Evolutionary conservation across 1,284 basidiomycete species (phyloP).

Genomic region (Volvariella volvacea): DNA sequence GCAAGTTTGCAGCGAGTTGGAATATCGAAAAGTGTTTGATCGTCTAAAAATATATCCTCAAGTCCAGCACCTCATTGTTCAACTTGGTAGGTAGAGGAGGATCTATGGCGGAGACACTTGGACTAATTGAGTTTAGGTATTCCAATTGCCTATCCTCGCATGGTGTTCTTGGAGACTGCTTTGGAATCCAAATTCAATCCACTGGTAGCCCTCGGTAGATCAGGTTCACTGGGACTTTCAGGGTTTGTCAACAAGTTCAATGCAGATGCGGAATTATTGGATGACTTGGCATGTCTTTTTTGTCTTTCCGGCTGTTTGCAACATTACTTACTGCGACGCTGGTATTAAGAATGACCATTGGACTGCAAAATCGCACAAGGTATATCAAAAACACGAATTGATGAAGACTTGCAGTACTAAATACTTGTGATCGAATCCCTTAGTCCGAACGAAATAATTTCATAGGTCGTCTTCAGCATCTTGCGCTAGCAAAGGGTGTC

Average conservation of each 20-base stretch:
- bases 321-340: background rate
- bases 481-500: constrained; percentile 54
- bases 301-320: background rate
- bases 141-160: constrained; percentile 85
- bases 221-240: constrained; percentile 57
- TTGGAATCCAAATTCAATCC: constrained; percentile 82
- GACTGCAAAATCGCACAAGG: constrained; percentile 80
- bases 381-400: too few relatives aligned
- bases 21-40: constrained; percentile 75
- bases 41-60: constrained; percentile 50
- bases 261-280: constrained; percentile 83
- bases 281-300: constrained; percentile 65
- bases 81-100: constrained; percentile 47
- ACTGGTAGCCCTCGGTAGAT: constrained; percentile 62
- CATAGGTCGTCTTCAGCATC: constrained; percentile 70
- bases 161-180: constrained; percentile 82
- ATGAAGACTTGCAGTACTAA: too few relatives aligned
- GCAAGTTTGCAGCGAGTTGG: constrained; percentile 65
- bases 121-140: constrained; percentile 37
- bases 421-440: too few relatives aligned
- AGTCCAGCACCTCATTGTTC: constrained; percentile 79
- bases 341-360: constrained; percentile 77
- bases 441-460: constrained; percentile 90
- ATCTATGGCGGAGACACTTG: constrained; percentile 5
- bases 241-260: constrained; percentile 92